phyloP scores from a whole-genome alignment of 192 early-diverging fungal genomes.

The Coemansia asiatica region DNA sequence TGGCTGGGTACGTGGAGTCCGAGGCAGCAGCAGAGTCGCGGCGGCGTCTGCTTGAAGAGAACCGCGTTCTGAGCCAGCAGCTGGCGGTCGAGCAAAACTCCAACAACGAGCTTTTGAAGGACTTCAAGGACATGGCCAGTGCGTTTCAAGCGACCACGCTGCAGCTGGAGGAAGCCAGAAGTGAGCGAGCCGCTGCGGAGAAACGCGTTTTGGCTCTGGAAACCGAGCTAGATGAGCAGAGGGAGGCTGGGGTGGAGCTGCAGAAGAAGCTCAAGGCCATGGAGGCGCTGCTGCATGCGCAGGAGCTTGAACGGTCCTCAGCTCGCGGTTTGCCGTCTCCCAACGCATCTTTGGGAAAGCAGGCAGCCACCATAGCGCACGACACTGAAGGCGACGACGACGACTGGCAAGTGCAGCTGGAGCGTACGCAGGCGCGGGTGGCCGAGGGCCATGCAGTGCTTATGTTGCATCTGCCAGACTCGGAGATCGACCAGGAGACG shows the following conservation, averaged over 20 bases:
- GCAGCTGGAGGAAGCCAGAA: slow-evolving; percentile 7
- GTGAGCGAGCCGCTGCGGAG: slow-evolving; percentile 10
- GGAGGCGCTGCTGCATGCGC: neutral
- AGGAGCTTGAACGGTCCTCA: neutral
- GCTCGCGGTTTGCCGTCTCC: neutral
- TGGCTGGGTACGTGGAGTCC: neutral
- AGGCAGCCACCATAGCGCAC: neutral
- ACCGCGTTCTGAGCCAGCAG: slow-evolving; percentile 6
- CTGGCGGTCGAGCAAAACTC: slow-evolving; percentile 20
- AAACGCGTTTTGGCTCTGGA: slow-evolving; percentile 16
- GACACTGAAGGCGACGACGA: neutral
- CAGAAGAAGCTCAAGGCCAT: neutral
- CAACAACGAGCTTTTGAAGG: slow-evolving; percentile 22
- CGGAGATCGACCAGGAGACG: slow-evolving; percentile 7
- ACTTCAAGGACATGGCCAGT: slow-evolving; percentile 12
- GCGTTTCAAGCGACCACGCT: slow-evolving; percentile 1
- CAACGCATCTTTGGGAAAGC: neutral
- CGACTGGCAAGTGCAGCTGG: neutral
- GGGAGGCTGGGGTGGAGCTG: neutral
- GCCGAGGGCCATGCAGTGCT: neutral
- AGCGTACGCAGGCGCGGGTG: neutral
- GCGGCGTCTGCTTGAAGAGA: neutral
- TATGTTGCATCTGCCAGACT: neutral
- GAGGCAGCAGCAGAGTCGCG: neutral
- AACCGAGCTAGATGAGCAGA: neutral